Conservation (phyloP, 169 alveolate genomes). For the Theileria luwenshuni region DNA sequence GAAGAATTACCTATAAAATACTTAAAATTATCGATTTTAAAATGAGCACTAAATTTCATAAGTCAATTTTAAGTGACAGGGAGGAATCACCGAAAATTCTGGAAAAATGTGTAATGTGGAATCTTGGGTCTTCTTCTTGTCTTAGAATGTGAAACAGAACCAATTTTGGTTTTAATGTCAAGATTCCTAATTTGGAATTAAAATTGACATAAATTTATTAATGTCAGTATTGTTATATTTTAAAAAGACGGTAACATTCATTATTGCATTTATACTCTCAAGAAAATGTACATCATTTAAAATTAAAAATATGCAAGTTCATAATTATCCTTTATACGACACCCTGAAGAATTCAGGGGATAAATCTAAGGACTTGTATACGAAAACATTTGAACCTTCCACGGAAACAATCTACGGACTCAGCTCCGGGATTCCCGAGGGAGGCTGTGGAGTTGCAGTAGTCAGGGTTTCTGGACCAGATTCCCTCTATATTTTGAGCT, state of each 20-base stretch:
- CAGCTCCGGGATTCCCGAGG: conserved; percentile 57
- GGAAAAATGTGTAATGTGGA: conserved; percentile 2
- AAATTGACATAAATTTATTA: too few species aligned
- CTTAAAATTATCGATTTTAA: conserved; percentile 44
- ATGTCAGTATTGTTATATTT: too few species aligned
- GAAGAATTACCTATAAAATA: conserved; percentile 45
- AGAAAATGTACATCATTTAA: too few species aligned
- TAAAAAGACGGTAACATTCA: too few species aligned
- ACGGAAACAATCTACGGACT: conserved; percentile 60
- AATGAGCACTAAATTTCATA: conserved; percentile 62
- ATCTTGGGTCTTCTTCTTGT: conserved; percentile 19
- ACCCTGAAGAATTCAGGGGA: background rate
- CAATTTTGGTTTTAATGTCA: too few species aligned
- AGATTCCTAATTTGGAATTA: too few species aligned
- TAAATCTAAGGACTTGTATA: background rate
- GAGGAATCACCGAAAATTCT: background rate
- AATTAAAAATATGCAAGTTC: background rate
- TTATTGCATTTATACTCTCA: too few species aligned
- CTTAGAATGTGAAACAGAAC: too few species aligned
- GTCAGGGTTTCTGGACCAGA: conserved; percentile 56
- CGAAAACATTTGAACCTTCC: background rate
- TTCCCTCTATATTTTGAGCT: conserved; percentile 30
- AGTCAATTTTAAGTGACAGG: background rate
- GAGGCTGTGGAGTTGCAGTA: conserved; percentile 70
- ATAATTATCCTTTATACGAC: background rate